Evolutionary conservation across 306 rosid species (phyloP).

Genomic region (Urtica urens): DNA sequence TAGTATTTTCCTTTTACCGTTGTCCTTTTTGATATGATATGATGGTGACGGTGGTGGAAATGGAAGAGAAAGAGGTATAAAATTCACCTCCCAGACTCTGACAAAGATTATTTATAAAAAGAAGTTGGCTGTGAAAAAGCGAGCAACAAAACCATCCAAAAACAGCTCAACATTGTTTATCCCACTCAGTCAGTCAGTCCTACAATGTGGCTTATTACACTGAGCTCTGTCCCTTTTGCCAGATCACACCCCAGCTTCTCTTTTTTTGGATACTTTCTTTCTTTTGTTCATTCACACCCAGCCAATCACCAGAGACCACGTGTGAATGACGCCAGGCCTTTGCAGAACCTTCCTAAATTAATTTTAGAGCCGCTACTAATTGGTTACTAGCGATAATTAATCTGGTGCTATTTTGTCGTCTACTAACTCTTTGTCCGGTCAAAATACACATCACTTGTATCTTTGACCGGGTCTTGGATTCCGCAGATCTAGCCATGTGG

Average conservation of each 20-base stretch:
- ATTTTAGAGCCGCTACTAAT: too few species aligned
- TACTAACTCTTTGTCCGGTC: too few species aligned
- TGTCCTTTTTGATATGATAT: constrained; percentile 20
- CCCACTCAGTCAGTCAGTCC: constrained; percentile 20
- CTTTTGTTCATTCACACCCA: constrained; percentile 1
- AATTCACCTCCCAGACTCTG: constrained; percentile 23
- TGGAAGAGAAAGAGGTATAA: too few species aligned
- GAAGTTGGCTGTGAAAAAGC: constrained; percentile 48
- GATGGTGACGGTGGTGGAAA: constrained; percentile 24
- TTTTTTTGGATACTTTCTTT: constrained; percentile 21
- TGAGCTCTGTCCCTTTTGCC: constrained; percentile 18
- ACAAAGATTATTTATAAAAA: constrained; percentile 38
- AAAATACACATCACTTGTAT: too few species aligned
- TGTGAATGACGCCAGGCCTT: background rate
- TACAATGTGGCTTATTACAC: constrained; percentile 16
- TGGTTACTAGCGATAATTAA: too few species aligned
- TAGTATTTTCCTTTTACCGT: too few species aligned
- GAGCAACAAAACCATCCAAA: constrained; percentile 35
- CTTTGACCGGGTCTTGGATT: too few species aligned
- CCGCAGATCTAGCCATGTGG: too few species aligned
- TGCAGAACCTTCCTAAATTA: too few species aligned
- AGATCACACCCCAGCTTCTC: constrained; percentile 13
- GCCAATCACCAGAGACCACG: background rate
- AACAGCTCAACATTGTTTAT: constrained; percentile 38
- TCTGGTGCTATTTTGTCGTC: too few species aligned